A percentile compares a stretch with the other conserved stretches of the same genome.
Conservation (phyloP, 2,329 filamentous ascomycete species). For the Thermomyces lanuginosus region DNA sequence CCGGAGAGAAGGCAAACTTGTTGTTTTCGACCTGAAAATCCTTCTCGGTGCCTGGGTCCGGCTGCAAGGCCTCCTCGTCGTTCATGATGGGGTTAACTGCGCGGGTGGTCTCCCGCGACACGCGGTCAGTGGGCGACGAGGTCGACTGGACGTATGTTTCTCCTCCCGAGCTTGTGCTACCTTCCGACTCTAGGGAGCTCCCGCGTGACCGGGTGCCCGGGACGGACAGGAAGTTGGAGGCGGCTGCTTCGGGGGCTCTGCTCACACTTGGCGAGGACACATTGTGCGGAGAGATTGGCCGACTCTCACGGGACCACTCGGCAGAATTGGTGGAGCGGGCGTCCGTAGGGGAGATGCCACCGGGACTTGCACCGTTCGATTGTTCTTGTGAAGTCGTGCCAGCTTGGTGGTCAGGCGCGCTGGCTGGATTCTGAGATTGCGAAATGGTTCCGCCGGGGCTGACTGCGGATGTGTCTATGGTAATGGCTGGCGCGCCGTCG, state of each 20-base stretch:
- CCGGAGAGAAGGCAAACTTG: constrained; percentile 56
- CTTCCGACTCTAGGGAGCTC: constrained; percentile 48
- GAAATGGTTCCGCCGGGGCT: constrained; percentile 22
- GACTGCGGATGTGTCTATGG: constrained; percentile 40
- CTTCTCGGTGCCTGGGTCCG: constrained; percentile 54
- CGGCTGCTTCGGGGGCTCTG: constrained; percentile 36
- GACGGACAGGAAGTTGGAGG: constrained; percentile 44
- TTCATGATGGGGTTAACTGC: constrained; percentile 37
- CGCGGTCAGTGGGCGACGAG: constrained; percentile 27
- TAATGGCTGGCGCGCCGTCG: constrained; percentile 37
- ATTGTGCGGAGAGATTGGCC: constrained; percentile 52
- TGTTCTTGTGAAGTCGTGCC: constrained; percentile 13
- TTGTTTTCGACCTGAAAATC: constrained; percentile 53
- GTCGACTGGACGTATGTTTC: constrained; percentile 35
- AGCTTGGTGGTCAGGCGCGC: constrained; percentile 12
- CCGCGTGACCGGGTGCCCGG: constrained; percentile 47
- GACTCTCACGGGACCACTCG: constrained; percentile 40
- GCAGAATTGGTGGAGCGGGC: constrained; percentile 39
- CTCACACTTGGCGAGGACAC: constrained; percentile 46
- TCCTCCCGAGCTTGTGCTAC: constrained; percentile 37
- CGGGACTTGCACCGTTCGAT: constrained; percentile 14
- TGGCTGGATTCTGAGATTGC: constrained; percentile 7
- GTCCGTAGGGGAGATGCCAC: constrained; percentile 31
- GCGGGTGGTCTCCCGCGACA: constrained; percentile 25
- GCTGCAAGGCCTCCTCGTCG: constrained; percentile 46